A percentile compares a stretch with the other conserved stretches of the same genome.
Conservation (phyloP, 2,329 filamentous ascomycete species). For the Aphanoascus verrucosus region DNA sequence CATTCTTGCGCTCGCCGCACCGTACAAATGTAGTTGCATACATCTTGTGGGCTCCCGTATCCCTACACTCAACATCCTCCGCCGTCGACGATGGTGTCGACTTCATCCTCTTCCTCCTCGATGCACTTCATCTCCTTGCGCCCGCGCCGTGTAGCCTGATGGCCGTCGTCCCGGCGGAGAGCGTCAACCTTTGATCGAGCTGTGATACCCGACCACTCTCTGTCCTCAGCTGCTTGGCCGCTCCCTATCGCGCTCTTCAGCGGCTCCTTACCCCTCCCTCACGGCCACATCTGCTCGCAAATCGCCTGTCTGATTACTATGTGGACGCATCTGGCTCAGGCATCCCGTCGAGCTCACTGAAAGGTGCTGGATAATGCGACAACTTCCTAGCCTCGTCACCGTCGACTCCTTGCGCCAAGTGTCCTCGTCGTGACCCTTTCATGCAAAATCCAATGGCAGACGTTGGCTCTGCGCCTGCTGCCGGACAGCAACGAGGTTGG, state of each 20-base stretch:
- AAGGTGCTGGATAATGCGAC: conserved; percentile 8
- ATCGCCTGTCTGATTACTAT: not conserved
- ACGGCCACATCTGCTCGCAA: not conserved
- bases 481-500: conserved; percentile 3
- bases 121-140: not conserved
- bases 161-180: conserved; percentile 7
- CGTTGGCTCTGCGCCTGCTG: not conserved
- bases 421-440: not conserved
- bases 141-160: not conserved
- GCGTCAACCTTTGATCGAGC: not conserved
- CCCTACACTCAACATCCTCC: too few relatives aligned
- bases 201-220: conserved; percentile 5
- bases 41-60: too few relatives aligned
- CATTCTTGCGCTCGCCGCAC: too few relatives aligned
- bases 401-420: not conserved
- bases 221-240: not conserved
- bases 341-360: not conserved
- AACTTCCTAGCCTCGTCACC: not conserved
- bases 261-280: conserved; percentile 9
- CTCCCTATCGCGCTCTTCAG: not conserved
- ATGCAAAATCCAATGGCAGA: conserved; percentile 1
- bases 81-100: not conserved
- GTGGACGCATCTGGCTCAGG: not conserved
- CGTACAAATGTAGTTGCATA: too few relatives aligned
- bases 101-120: not conserved